Evolutionary conservation across 306 rosid genomes (phyloP).

Genomic region (Cucumis hystrix): DNA sequence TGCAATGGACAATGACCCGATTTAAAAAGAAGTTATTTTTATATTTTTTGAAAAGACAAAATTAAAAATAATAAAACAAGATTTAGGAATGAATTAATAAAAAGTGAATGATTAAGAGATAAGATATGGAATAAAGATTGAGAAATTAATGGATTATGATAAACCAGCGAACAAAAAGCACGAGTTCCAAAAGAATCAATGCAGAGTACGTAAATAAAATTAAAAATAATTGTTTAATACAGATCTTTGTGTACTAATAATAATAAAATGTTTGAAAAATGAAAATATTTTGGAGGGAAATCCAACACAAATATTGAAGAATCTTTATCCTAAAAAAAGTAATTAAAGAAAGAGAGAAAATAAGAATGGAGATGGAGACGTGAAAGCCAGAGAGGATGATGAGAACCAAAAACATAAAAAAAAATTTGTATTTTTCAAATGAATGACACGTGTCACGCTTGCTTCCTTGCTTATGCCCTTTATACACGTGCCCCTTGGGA

Average conservation of each 20-base stretch:
- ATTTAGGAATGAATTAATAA: neutral
- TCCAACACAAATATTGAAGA: conserved; percentile 4
- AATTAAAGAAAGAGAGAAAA: neutral
- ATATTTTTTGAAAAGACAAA: neutral
- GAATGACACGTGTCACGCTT: neutral
- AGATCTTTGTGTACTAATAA: neutral
- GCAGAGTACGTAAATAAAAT: neutral
- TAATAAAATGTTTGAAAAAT: neutral
- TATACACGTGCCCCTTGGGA: neutral
- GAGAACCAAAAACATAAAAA: neutral
- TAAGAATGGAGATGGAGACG: neutral
- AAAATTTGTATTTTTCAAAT: neutral
- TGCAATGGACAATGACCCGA: neutral
- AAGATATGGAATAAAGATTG: neutral
- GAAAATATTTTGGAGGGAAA: neutral
- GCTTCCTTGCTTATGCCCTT: too few species aligned
- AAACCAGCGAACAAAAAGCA: neutral
- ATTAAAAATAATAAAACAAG: neutral
- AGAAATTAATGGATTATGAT: neutral
- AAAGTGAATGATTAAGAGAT: neutral
- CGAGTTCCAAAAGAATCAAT: neutral
- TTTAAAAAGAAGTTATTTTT: neutral
- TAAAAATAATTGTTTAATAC: too few species aligned
- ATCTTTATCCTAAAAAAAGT: neutral
- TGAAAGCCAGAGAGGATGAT: neutral